Evolutionary conservation across 108 stramenopile species (phyloP), one percentile per base, ranked within the genome.

Genomic region (Nitzschia sp.): DNA sequence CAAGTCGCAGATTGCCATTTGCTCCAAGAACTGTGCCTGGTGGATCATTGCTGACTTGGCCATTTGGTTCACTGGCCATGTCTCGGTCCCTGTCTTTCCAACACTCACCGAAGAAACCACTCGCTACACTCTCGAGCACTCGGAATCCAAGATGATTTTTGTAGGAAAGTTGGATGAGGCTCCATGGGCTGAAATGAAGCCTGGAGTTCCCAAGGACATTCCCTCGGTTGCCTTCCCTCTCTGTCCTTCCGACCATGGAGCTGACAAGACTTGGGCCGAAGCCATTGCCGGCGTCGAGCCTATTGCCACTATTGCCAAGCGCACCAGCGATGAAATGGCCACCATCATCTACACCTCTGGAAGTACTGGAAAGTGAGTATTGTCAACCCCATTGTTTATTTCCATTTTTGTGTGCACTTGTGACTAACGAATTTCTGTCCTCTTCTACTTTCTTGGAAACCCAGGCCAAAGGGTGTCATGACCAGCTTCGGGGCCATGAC

Each of bases 311-410:
- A 55, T 53, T 7, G 85, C 68, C 75, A 82, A 81, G 61, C 74
- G 89, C n/a, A 75, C 72, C 42, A 26, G 48, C 11, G 89, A 87
- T 8, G 89, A 90, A 65, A 80, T 90, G 86, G 86, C 86, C 17
- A 90, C 89, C 43, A 90, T 90, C 54, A 87, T 90, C 63, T 87
- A 87, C 83, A 90, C 89, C 11, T 80, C 80, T 62, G 89, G 89
- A 57, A 81, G 79, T 77, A 87, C 89, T 39, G 89, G 89, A 63
- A 63, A 84, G 79, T 85, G 38, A 80, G 84, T 77, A 9, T 56
- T 24, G n/a, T 63, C 44, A 21, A n/a, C 8, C 11, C 42, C 1
- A 68, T 3, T 55, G 41, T 9, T 8, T 11, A 1, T 34, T 34
- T 3, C 29, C 1, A 34, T 34, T 34, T 34, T 34, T 34, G 29